These are phyloP conservation scores for Eucalyptus guilfoylei DNA, from an alignment of 345 rosid genomes.

Conservation along the genomic window DNA sequence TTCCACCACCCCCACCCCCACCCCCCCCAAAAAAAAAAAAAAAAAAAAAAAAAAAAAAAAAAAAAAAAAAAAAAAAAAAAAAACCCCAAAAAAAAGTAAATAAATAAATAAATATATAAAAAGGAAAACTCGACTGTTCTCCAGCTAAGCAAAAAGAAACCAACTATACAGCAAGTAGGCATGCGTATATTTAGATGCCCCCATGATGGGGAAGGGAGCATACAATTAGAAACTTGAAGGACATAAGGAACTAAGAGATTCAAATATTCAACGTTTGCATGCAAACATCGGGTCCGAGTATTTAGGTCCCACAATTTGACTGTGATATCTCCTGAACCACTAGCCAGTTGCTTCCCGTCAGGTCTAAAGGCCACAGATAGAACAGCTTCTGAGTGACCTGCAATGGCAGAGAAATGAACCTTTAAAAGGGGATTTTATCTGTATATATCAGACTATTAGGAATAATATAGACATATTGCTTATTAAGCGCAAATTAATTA, in stretches of 20 bases:
- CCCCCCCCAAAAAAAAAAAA: too few species aligned
- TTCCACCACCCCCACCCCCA: too few species aligned
- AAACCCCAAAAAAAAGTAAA: too few species aligned
- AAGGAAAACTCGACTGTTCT: neutral
- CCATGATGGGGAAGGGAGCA: neutral
- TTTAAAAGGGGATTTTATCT: neutral
- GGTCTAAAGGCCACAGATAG: conserved; percentile 93
- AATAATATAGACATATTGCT: neutral
- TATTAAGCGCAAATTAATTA: neutral
- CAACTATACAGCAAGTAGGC: neutral
- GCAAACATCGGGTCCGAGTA: conserved; percentile 91
- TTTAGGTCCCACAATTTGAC: conserved; percentile 92
- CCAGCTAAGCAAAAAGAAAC: neutral
- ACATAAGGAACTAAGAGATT: neutral
- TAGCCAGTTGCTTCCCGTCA: conserved; percentile 81
- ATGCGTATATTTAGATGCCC: neutral
- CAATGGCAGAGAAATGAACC: neutral
- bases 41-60: too few species aligned
- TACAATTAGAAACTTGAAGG: neutral
- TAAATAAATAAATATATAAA: too few species aligned
- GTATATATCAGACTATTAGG: neutral
- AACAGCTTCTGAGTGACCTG: conserved; percentile 86
- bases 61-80: too few species aligned
- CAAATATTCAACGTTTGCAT: conserved; percentile 47
- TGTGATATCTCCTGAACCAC: conserved; percentile 95